Percentiles rank a stretch among this genome's conserved stretches.
phyloP scores from a whole-genome alignment of 179 eudicot genomes.

The Nepenthes alata region DNA sequence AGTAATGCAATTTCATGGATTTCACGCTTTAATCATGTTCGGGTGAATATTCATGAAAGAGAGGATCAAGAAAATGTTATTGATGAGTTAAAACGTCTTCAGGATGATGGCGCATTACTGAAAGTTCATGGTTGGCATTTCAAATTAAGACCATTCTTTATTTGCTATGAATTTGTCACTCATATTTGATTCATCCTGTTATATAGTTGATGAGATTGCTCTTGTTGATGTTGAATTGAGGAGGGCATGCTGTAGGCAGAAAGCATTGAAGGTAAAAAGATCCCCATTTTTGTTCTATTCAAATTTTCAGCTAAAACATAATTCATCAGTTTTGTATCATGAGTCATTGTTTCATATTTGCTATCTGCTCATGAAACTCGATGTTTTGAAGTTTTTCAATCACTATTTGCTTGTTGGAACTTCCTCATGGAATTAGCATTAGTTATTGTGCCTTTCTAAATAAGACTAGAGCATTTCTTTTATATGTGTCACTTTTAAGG shows the following conservation, averaged over 20 bases:
- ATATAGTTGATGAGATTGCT: slow-evolving; percentile 53
- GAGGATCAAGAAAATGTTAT: slow-evolving; percentile 65
- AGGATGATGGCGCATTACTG: slow-evolving; percentile 48
- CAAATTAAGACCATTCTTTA: not conserved
- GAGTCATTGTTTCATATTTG: not conserved
- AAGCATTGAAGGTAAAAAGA: slow-evolving; percentile 58
- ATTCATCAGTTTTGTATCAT: not conserved
- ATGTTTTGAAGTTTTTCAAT: not conserved
- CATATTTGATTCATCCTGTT: slow-evolving; percentile 9
- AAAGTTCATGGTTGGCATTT: slow-evolving; percentile 53
- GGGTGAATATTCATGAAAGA: slow-evolving; percentile 31
- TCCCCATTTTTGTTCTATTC: not conserved
- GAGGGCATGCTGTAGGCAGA: slow-evolving; percentile 76
- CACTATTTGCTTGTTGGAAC: not conserved
- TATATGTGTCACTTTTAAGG: not conserved
- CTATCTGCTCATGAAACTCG: not conserved
- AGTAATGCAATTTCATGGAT: slow-evolving; percentile 65
- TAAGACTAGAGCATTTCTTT: not conserved
- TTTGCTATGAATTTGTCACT: slow-evolving; percentile 1
- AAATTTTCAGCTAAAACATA: not conserved
- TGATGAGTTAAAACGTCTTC: slow-evolving; percentile 52
- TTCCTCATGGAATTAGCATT: not conserved
- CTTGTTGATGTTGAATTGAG: slow-evolving; percentile 56
- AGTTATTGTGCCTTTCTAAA: not conserved
- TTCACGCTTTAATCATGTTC: slow-evolving; percentile 42